Conservation (phyloP, 306 rosid species). For the Trifolium dubium region DNA sequence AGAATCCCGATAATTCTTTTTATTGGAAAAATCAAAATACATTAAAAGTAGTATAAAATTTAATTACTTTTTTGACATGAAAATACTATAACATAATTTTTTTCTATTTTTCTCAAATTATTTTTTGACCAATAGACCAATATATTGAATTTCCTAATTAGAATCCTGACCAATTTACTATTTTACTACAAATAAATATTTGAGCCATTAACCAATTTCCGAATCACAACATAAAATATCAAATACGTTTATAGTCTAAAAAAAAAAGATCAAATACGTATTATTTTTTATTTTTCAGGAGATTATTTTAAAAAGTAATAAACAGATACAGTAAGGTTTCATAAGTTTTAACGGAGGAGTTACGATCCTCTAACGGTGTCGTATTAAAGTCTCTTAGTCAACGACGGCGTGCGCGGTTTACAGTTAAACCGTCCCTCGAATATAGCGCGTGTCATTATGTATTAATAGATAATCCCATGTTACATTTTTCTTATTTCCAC, state of each 20-base stretch:
- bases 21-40: too few relatives aligned
- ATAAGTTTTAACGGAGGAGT: neutral
- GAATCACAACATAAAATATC: neutral
- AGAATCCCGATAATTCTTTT: too few relatives aligned
- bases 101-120: too few relatives aligned
- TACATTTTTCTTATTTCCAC: neutral
- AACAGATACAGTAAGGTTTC: neutral
- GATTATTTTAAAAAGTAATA: neutral
- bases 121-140: neutral
- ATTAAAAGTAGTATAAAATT: too few relatives aligned
- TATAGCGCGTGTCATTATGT: conserved; percentile 15
- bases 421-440: conserved; percentile 8
- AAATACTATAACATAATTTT: too few relatives aligned
- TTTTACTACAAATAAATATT: neutral
- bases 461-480: neutral
- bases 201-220: neutral
- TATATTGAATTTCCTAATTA: neutral
- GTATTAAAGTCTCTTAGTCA: neutral
- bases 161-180: neutral
- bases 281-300: too few relatives aligned
- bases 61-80: too few relatives aligned
- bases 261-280: neutral
- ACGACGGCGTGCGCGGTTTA: conserved; percentile 32
- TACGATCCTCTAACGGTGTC: neutral
- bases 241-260: neutral